A percentile compares a stretch with the other conserved stretches of the same genome.
phyloP scores from a whole-genome alignment of 768 basidiomycete species.

The Lactarius hatsudake region DNA sequence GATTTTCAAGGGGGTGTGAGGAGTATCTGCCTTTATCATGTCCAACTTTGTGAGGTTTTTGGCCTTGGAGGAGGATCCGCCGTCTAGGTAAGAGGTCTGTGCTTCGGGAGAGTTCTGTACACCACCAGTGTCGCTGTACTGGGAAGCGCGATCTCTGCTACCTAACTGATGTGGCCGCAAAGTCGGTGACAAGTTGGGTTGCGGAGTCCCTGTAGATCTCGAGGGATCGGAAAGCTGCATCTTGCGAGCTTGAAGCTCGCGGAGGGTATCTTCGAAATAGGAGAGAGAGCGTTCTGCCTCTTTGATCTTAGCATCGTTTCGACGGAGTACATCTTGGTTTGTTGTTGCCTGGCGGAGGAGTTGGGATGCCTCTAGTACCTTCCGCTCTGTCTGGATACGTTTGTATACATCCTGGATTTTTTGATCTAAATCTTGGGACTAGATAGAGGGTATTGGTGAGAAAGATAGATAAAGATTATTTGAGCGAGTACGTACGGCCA shows the following conservation, averaged over 20 bases:
- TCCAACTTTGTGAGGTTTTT: constrained; percentile 85
- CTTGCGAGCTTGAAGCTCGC: constrained; percentile 79
- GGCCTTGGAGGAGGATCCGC: constrained; percentile 42
- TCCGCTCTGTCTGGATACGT: constrained; percentile 89
- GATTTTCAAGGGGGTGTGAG: constrained; percentile 93
- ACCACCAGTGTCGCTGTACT: constrained; percentile 16
- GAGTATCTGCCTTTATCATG: constrained; percentile 96
- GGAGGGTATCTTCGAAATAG: constrained; percentile 85
- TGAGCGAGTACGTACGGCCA: constrained; percentile 20
- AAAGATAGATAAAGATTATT: constrained; percentile 2
- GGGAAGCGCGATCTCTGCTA: constrained; percentile 20
- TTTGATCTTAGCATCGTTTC: constrained; percentile 81
- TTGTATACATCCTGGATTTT: constrained; percentile 90
- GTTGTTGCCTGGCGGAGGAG: constrained; percentile 76
- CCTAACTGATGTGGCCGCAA: constrained; percentile 16
- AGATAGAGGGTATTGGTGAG: constrained; percentile 10
- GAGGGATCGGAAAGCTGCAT: constrained; percentile 54
- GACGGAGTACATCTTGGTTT: constrained; percentile 81
- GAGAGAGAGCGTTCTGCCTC: constrained; percentile 80
- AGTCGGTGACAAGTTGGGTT: constrained; percentile 19
- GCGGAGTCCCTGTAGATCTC: constrained; percentile 38
- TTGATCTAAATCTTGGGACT: constrained; percentile 71
- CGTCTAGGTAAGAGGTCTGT: constrained; percentile 37
- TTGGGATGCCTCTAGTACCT: constrained; percentile 83
- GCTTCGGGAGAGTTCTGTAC: constrained; percentile 32